A percentile compares a stretch with the other conserved stretches of the same genome.
Evolutionary conservation across 1,284 basidiomycete species (phyloP).

Genomic region (Sporisorium scitamineum): DNA sequence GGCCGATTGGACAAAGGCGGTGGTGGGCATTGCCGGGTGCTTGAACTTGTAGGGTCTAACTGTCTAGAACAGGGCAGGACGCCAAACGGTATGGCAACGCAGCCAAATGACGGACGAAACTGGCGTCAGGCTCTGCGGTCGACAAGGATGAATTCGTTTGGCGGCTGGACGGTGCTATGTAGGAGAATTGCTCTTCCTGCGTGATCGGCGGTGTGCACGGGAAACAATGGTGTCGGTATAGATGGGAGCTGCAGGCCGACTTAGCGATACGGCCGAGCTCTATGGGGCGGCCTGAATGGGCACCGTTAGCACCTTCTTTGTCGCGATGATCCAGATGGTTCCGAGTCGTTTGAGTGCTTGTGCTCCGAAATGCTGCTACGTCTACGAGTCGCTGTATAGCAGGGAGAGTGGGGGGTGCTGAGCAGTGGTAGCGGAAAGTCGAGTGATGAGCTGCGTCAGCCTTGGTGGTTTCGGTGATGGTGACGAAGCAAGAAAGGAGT

Average conservation of each 20-base stretch:
- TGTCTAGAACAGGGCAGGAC: no score
- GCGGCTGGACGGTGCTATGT: background rate
- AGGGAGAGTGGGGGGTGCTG: background rate
- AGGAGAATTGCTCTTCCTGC: background rate
- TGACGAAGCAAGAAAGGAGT: background rate
- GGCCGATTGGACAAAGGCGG: constrained; percentile 20
- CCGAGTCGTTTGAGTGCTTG: background rate
- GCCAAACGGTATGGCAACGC: background rate
- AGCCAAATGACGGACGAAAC: background rate
- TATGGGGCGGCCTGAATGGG: no score
- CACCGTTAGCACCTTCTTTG: background rate
- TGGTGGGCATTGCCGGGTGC: constrained; percentile 42
- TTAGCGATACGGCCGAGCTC: no score
- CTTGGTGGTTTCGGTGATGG: constrained; percentile 2
- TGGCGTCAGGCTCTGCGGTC: background rate
- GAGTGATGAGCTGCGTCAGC: background rate
- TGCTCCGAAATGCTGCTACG: background rate
- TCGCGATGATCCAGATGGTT: background rate
- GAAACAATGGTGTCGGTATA: background rate
- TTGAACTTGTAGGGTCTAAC: background rate
- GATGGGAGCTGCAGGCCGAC: no score
- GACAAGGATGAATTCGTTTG: background rate
- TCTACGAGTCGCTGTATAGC: background rate
- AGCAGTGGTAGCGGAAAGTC: background rate
- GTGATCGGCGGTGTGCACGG: background rate